A percentile compares a stretch with the other conserved stretches of the same genome.
phyloP scores from a whole-genome alignment of 257 asterid genomes.

The Cinchona pubescens region DNA sequence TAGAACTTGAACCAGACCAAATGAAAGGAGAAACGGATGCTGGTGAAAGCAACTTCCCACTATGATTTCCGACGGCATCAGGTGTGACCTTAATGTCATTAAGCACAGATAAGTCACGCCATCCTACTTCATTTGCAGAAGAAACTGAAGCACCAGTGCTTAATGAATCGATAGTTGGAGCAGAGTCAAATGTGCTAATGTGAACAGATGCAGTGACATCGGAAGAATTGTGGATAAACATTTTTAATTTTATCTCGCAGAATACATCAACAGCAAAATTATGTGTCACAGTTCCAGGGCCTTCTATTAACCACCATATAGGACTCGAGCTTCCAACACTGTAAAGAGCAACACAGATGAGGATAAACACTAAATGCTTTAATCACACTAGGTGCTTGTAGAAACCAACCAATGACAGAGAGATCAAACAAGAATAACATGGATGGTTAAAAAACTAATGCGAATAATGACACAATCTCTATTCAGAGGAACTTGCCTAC shows the following conservation, averaged over 20 bases:
- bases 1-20: conserved; percentile 85
- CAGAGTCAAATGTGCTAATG: conserved; percentile 49
- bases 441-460: not conserved
- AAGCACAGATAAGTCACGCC: conserved; percentile 59
- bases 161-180: conserved; percentile 25
- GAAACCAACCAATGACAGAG: not conserved
- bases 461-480: not conserved
- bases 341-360: not conserved
- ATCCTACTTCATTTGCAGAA: conserved; percentile 70
- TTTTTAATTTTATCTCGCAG: conserved; percentile 63
- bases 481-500: conserved; percentile 46
- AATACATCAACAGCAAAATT: conserved; percentile 55
- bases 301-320: conserved; percentile 75
- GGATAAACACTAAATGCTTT: not conserved
- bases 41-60: conserved; percentile 32
- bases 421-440: not conserved
- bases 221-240: conserved; percentile 69
- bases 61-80: conserved; percentile 39
- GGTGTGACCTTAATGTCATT: conserved; percentile 53
- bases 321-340: conserved; percentile 70
- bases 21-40: conserved; percentile 60
- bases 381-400: not conserved
- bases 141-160: conserved; percentile 31
- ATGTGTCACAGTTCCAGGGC: conserved; percentile 59
- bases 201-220: conserved; percentile 49